Evolutionary conservation across 148 eudicot genomes (phyloP).

Genomic region (Chenopodium formosanum): DNA sequence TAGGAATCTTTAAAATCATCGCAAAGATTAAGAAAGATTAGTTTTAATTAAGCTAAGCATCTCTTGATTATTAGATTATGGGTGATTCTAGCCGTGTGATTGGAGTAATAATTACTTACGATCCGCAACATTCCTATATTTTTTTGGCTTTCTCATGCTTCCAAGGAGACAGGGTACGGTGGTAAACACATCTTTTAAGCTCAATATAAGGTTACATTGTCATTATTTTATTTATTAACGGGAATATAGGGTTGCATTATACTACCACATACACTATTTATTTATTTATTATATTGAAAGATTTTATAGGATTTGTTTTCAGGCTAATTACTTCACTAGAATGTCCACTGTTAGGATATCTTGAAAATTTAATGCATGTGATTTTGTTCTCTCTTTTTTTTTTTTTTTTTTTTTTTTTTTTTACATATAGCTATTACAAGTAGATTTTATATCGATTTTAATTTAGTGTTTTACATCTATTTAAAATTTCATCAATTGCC

Average conservation of each 20-base stretch:
- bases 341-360: background rate
- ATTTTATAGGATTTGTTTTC: background rate
- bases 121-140: constrained; percentile 10
- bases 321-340: background rate
- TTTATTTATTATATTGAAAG: background rate
- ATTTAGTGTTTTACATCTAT: too few species aligned
- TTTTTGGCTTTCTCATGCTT: constrained; percentile 18
- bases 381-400: too few species aligned
- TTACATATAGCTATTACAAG: too few species aligned
- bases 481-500: too few species aligned
- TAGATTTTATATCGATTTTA: too few species aligned
- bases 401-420: too few species aligned
- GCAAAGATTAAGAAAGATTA: background rate
- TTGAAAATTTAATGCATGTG: background rate
- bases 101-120: background rate
- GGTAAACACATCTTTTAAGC: constrained; percentile 12
- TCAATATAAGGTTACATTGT: constrained; percentile 15
- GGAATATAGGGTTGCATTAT: constrained; percentile 14
- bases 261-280: background rate
- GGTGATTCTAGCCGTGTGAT: background rate
- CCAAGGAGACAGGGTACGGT: constrained; percentile 20
- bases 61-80: background rate
- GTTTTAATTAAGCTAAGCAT: background rate
- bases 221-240: background rate
- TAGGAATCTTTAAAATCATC: constrained; percentile 6